Evolutionary conservation across 2,329 filamentous ascomycete genomes (phyloP).

Genomic region (Clarireedia homoeocarpa): DNA sequence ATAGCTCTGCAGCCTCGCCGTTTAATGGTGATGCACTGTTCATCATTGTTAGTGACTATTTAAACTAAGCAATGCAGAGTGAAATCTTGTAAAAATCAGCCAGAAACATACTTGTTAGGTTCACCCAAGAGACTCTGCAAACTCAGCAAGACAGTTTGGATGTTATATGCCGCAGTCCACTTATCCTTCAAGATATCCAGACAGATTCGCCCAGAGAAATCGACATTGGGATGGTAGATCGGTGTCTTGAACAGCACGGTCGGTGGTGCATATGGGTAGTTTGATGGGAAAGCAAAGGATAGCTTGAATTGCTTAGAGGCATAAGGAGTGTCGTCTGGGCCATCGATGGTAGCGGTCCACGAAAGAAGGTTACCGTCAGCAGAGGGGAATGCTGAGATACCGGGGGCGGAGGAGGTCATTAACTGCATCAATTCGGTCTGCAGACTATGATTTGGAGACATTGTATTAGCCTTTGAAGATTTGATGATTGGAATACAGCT

Average conservation of each 20-base stretch:
- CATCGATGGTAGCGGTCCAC: constrained; percentile 91
- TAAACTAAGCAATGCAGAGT: background rate
- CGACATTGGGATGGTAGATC: constrained; percentile 98
- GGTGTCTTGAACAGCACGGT: constrained; percentile 96
- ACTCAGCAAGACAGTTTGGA: constrained; percentile 85
- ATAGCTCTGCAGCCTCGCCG: constrained; percentile 90
- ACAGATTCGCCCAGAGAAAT: constrained; percentile 95
- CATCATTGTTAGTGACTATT: constrained; percentile 14
- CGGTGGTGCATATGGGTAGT: constrained; percentile 88
- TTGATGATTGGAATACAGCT: background rate
- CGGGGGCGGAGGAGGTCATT: constrained; percentile 90
- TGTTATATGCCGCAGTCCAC: constrained; percentile 97
- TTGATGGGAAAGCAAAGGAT: constrained; percentile 79
- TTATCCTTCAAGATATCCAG: constrained; percentile 98
- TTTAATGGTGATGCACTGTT: constrained; percentile 87
- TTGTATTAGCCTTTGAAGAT: background rate
- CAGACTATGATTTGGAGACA: constrained; percentile 47
- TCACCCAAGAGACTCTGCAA: constrained; percentile 92
- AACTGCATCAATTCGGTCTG: constrained; percentile 98
- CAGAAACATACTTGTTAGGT: constrained; percentile 80
- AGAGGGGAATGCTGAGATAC: constrained; percentile 90
- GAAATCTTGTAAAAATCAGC: background rate
- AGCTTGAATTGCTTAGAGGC: constrained; percentile 85
- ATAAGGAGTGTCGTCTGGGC: constrained; percentile 88
- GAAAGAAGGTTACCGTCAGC: constrained; percentile 82